A percentile compares a stretch with the other conserved stretches of the same genome.
These are phyloP conservation scores for Curvularia eragrostidis DNA, from an alignment of 2,329 filamentous ascomycete genomes.

Conservation along the genomic window DNA sequence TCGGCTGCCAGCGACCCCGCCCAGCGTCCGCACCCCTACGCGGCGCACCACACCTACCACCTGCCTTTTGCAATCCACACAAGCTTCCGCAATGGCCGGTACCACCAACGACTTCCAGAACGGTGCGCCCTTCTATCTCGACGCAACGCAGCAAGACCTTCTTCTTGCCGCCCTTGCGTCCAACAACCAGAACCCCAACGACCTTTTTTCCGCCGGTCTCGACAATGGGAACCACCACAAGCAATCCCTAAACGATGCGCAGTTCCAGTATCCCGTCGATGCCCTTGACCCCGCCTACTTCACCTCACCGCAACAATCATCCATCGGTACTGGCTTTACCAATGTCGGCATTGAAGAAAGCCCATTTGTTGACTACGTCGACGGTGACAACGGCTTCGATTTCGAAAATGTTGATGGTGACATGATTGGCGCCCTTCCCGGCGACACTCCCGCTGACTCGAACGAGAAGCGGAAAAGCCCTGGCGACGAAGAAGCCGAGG, in stretches of 20 bases:
- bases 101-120: conserved; percentile 50
- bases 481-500: conserved; percentile 68
- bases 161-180: conserved; percentile 57
- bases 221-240: conserved; percentile 22
- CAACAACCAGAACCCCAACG: conserved; percentile 49
- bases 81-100: conserved; percentile 43
- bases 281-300: conserved; percentile 47
- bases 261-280: conserved; percentile 44
- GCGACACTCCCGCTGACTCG: conserved; percentile 59
- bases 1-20: conserved; percentile 13
- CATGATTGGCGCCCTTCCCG: conserved; percentile 80
- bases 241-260: conserved; percentile 28
- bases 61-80: neutral
- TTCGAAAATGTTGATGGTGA: conserved; percentile 70
- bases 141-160: conserved; percentile 56
- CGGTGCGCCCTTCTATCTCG: conserved; percentile 53
- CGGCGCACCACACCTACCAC: conserved; percentile 2
- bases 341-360: conserved; percentile 68
- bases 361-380: conserved; percentile 83
- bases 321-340: conserved; percentile 55
- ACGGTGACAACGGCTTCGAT: conserved; percentile 76
- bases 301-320: conserved; percentile 48
- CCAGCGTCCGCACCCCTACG: conserved; percentile 5
- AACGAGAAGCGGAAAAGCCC: conserved; percentile 72
- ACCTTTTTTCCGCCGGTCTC: conserved; percentile 35